Conservation (phyloP, 345 rosid species). For the Aquilaria yunnanensis region DNA sequence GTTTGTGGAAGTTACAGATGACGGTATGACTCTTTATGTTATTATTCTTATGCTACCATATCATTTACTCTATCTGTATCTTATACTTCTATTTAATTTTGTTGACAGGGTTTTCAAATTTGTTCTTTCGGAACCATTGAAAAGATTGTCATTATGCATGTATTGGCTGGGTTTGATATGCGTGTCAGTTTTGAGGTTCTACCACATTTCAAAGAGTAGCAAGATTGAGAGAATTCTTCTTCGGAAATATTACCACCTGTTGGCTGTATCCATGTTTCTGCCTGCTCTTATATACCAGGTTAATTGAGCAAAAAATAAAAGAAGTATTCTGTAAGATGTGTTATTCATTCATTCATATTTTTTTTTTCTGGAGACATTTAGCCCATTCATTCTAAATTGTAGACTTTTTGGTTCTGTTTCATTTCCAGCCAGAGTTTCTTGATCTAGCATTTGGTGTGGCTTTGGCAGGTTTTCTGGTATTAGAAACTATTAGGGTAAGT, state of each 20-base stretch:
- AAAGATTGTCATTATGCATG: constrained; percentile 69
- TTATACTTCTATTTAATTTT: constrained; percentile 6
- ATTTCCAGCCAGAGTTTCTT: constrained; percentile 83
- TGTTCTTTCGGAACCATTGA: constrained; percentile 68
- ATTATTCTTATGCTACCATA: too few species aligned
- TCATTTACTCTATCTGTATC: constrained; percentile 5
- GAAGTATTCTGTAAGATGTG: not conserved
- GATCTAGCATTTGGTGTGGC: constrained; percentile 97
- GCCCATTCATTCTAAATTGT: constrained; percentile 1
- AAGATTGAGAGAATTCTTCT: constrained; percentile 95
- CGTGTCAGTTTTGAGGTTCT: constrained; percentile 66
- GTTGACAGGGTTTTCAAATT: constrained; percentile 63
- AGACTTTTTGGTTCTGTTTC: constrained; percentile 7
- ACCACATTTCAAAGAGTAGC: constrained; percentile 80
- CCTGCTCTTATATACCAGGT: constrained; percentile 98
- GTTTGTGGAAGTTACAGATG: too few species aligned
- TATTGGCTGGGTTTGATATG: constrained; percentile 71
- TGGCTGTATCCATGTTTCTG: constrained; percentile 94
- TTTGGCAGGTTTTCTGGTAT: constrained; percentile 62
- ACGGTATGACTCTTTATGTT: too few species aligned
- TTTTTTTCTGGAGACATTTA: not conserved
- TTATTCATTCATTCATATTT: not conserved
- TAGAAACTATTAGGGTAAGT: constrained; percentile 92
- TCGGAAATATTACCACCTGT: constrained; percentile 88
- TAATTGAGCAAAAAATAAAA: constrained; percentile 13